Percentiles rank a stretch among this genome's conserved stretches.
Conservation (phyloP, 2,329 filamentous ascomycete genomes). For the Cercospora sesami region DNA sequence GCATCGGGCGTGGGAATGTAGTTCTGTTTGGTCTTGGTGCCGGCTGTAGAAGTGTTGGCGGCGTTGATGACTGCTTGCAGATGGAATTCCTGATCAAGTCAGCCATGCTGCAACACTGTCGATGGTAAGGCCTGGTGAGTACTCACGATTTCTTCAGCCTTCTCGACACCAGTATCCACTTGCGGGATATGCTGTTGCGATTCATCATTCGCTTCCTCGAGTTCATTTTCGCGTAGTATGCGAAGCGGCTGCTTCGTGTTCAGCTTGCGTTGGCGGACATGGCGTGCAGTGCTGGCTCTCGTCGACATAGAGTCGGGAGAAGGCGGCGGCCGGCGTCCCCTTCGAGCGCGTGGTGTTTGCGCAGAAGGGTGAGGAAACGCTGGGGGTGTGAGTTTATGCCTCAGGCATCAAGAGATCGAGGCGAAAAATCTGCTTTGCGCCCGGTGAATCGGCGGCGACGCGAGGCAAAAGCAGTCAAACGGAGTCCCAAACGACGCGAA, state of each 20-base stretch:
- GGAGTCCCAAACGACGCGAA: constrained; percentile 5
- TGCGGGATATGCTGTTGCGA: constrained; percentile 77
- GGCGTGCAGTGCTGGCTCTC: constrained; percentile 40
- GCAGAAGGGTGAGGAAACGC: constrained; percentile 3
- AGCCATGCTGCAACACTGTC: constrained; percentile 19
- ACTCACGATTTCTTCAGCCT: constrained; percentile 95
- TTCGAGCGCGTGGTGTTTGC: constrained; percentile 6
- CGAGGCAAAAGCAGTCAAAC: constrained; percentile 16
- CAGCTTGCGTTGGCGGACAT: constrained; percentile 80
- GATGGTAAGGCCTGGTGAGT: constrained; percentile 13
- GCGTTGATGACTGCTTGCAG: constrained; percentile 79
- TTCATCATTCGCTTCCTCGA: constrained; percentile 77
- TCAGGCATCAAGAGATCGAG: constrained; percentile 9
- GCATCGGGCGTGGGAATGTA: constrained; percentile 69
- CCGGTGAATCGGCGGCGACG: constrained; percentile 11
- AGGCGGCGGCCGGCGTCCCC: constrained; percentile 8
- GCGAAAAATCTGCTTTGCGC: constrained; percentile 11
- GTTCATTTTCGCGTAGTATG: constrained; percentile 84
- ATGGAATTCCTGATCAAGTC: constrained; percentile 76
- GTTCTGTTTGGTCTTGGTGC: constrained; percentile 59
- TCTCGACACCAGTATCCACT: constrained; percentile 94
- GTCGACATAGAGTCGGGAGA: constrained; percentile 30
- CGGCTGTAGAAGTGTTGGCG: constrained; percentile 54
- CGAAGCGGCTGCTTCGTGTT: constrained; percentile 85
- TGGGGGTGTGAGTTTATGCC: not conserved